Evolutionary conservation across 371 early-diverging fungal genomes (phyloP).

Genomic region (Rhizopus microsporus): DNA sequence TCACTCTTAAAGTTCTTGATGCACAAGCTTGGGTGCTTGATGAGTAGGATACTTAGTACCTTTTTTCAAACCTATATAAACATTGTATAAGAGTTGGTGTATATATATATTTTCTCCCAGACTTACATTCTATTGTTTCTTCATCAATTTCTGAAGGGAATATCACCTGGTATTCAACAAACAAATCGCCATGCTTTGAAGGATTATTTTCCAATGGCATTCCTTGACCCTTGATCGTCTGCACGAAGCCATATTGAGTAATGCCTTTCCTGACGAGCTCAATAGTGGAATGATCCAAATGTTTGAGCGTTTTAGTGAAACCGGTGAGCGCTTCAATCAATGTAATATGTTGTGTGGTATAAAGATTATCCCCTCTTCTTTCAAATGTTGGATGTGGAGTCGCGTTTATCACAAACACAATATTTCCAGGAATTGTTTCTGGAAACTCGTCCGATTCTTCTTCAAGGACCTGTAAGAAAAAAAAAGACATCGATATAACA

Average conservation of each 20-base stretch:
- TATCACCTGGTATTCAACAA: slow-evolving; percentile 82
- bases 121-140: slow-evolving; percentile 41
- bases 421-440: slow-evolving; percentile 85
- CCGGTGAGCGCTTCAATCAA: slow-evolving; percentile 89
- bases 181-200: slow-evolving; percentile 80
- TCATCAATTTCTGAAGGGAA: slow-evolving; percentile 74
- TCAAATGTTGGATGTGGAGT: slow-evolving; percentile 80
- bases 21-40: slow-evolving; percentile 16
- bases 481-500: not conserved
- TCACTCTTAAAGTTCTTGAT: slow-evolving; percentile 24
- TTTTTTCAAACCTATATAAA: slow-evolving; percentile 19
- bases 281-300: slow-evolving; percentile 80
- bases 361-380: slow-evolving; percentile 83
- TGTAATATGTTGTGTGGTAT: slow-evolving; percentile 79
- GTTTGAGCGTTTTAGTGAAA: slow-evolving; percentile 77
- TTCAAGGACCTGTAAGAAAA: slow-evolving; percentile 61
- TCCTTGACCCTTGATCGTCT: slow-evolving; percentile 82
- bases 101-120: not conserved
- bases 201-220: slow-evolving; percentile 73
- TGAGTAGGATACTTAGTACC: slow-evolving; percentile 10
- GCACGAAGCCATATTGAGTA: slow-evolving; percentile 73
- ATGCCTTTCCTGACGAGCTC: slow-evolving; percentile 63
- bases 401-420: slow-evolving; percentile 82
- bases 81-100: not conserved
- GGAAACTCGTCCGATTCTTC: slow-evolving; percentile 92